Evolutionary conservation across 1,284 basidiomycete species (phyloP).

Genomic region (Xerocomus amazonicus): DNA sequence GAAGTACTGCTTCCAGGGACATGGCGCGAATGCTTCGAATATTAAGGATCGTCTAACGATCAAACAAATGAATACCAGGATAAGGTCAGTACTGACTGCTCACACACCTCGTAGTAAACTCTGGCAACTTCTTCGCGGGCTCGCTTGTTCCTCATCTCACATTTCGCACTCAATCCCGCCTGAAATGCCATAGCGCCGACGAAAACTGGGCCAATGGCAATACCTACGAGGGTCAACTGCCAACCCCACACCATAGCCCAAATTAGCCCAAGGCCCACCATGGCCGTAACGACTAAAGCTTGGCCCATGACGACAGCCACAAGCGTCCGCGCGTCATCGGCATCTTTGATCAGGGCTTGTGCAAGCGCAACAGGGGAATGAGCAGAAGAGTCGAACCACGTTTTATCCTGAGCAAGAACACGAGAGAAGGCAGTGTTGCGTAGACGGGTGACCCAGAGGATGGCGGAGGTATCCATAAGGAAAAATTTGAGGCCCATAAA

Average conservation of each 20-base stretch:
- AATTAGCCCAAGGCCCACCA: conserved; percentile 79
- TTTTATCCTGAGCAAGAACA: conserved; percentile 81
- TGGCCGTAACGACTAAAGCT: conserved; percentile 67
- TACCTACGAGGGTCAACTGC: conserved; percentile 90
- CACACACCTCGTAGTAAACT: conserved; percentile 78
- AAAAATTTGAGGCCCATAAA: conserved; percentile 73
- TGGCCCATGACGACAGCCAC: conserved; percentile 77
- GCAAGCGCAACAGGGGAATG: conserved; percentile 69
- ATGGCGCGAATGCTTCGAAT: conserved; percentile 86
- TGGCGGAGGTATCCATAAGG: conserved; percentile 70
- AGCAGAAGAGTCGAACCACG: conserved; percentile 79
- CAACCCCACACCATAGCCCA: conserved; percentile 90
- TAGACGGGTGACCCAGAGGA: conserved; percentile 73
- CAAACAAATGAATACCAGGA: conserved; percentile 8
- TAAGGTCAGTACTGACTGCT: neutral
- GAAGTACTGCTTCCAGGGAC: conserved; percentile 81
- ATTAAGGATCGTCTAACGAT: conserved; percentile 71
- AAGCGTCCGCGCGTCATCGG: conserved; percentile 82
- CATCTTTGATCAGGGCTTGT: conserved; percentile 85
- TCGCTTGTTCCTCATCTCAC: conserved; percentile 79
- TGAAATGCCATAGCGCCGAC: conserved; percentile 71
- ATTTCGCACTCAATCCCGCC: conserved; percentile 62
- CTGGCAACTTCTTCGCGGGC: conserved; percentile 83
- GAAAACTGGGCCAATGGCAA: conserved; percentile 87
- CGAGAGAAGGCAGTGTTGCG: conserved; percentile 57